phyloP scores from a whole-genome alignment of 2,329 filamentous ascomycete genomes.

The Lachnellula suecica region DNA sequence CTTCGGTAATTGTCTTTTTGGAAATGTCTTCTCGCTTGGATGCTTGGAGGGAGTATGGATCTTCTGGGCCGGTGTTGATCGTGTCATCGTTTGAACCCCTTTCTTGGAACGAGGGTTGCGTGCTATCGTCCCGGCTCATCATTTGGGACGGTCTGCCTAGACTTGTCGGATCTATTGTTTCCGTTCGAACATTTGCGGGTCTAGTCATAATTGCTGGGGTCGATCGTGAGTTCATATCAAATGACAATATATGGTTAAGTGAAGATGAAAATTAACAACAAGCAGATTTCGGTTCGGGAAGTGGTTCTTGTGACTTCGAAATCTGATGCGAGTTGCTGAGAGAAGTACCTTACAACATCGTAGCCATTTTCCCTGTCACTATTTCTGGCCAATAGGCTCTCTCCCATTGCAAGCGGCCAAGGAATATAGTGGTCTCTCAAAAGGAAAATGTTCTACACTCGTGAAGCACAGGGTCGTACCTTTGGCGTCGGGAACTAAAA shows the following conservation, averaged over 20 bases:
- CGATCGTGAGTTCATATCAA: conserved; percentile 9
- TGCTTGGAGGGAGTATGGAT: conserved; percentile 36
- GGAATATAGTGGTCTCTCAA: too few species aligned
- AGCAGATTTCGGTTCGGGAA: neutral
- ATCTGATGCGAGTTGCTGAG: conserved; percentile 1
- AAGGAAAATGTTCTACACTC: neutral
- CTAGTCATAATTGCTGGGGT: conserved; percentile 1
- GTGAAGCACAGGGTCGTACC: neutral
- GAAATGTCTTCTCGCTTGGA: conserved; percentile 36
- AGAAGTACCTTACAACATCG: neutral
- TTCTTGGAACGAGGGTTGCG: conserved; percentile 3
- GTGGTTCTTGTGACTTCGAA: neutral
- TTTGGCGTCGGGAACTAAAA: neutral
- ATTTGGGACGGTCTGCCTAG: conserved; percentile 1
- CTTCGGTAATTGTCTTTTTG: conserved; percentile 45
- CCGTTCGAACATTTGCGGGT: conserved; percentile 4
- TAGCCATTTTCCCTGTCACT: neutral
- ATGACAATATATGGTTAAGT: neutral
- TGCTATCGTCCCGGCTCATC: neutral
- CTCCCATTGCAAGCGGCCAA: neutral
- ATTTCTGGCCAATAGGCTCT: neutral
- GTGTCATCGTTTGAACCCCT: conserved; percentile 4
- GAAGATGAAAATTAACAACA: neutral
- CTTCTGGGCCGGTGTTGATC: conserved; percentile 16
- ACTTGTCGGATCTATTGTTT: conserved; percentile 11